Conservation (phyloP, 495 filamentous ascomycete genomes). For the Hypoxylon subgilvum region DNA sequence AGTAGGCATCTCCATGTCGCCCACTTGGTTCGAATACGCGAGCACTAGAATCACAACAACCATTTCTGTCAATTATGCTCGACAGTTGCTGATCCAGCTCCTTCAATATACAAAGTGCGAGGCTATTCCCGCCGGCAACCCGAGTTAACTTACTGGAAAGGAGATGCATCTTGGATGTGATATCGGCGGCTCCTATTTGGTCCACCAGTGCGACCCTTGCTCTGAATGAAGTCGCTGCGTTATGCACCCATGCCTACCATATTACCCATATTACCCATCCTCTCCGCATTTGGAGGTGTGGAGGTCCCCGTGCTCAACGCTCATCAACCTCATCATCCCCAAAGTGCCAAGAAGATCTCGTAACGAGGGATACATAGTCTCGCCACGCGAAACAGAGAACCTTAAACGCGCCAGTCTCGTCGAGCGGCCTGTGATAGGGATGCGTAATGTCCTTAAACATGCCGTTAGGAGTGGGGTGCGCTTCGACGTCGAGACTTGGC, state of each 20-base stretch:
- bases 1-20: no score
- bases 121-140: no score
- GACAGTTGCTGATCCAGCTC: no score
- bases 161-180: no score
- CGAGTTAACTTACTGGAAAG: no score
- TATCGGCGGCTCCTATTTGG: no score
- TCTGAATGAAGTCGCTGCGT: not conserved
- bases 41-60: no score
- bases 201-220: no score
- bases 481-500: slow-evolving; percentile 21
- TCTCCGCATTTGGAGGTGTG: slow-evolving; percentile 30
- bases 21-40: no score
- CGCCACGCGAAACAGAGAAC: slow-evolving; percentile 14
- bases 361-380: slow-evolving; percentile 11
- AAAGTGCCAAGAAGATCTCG: slow-evolving; percentile 39
- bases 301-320: slow-evolving; percentile 4
- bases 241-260: slow-evolving; percentile 7
- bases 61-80: no score
- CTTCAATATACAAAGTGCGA: no score
- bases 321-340: slow-evolving; percentile 13
- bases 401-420: slow-evolving; percentile 22
- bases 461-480: slow-evolving; percentile 11
- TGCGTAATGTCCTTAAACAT: slow-evolving; percentile 8
- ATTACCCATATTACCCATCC: slow-evolving; percentile 41
- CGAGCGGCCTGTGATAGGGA: not conserved